Evolutionary conservation across 2,329 filamentous ascomycete species (phyloP), one percentile per base, ranked within the genome.

Genomic region (Trematosphaeria pertusa): DNA sequence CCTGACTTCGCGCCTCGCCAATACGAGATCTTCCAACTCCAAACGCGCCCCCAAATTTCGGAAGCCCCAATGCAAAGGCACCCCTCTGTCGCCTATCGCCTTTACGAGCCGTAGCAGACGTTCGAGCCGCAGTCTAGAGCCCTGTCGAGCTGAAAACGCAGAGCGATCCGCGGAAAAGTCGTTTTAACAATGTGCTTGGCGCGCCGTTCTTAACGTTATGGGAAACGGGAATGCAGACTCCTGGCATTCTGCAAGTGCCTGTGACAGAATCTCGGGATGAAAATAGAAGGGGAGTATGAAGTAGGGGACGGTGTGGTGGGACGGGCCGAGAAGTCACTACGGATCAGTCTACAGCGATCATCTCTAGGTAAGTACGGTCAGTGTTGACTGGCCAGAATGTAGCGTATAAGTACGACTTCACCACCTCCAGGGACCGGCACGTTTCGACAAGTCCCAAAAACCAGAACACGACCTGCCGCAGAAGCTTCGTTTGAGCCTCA

Each of bases 251-350:
- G 44, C 24, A 34, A 35, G 26, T 44, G 36, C 37, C 37, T 47
- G 37, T 49, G 48, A 49, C 47, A 38, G 46, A 48, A 26, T 15
- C 32, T 48, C 37, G 41, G 17, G 44, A 46, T 57, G 48, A 54
- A 58, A 62, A 62, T 60, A 62, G 54, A 50, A 48, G 47, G 39
- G 15, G 15, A 21, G 21, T 7, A 28, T 46, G 28, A 36, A 37
- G 24, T n/a, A 28, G 47, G 34, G 28, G 19, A 38, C 10, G 37
- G 46, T 21, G 15, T 45, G 44, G 46, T 55, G 46, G 44, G 38
- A 50, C 50, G 37, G 44, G 22, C 54, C 52, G 47, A 52, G 28
- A 50, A 42, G 32, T 30, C 34, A 20, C 36, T 47, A 49, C 44
- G 46, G 38, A 43, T 43, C 33, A 54, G 41, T 40, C n/a, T 19